Conservation (phyloP, 441 rosid species). For the Sinapis alba region DNA sequence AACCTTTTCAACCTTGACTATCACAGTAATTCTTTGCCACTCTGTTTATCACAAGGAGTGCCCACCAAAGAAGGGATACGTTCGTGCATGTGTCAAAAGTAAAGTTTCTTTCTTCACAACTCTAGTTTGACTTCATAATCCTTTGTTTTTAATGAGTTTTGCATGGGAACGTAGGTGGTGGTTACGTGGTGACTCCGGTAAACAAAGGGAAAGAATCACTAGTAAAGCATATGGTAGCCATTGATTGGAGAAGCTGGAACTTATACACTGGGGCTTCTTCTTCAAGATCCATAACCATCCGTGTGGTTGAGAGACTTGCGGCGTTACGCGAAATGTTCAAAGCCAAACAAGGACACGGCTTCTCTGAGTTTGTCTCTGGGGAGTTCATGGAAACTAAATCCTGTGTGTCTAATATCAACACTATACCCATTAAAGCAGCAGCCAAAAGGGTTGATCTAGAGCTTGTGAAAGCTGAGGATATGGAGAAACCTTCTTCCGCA, state of each 20-base stretch:
- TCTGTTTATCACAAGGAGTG: conserved; percentile 87
- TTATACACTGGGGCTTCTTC: conserved; percentile 61
- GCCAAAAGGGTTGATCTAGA: conserved; percentile 27
- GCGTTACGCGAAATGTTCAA: conserved; percentile 81
- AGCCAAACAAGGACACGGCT: conserved; percentile 59
- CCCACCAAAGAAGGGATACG: conserved; percentile 67
- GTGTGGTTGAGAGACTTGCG: conserved; percentile 84
- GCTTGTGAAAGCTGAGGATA: conserved; percentile 41
- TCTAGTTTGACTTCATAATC: not conserved
- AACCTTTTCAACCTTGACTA: conserved; percentile 17
- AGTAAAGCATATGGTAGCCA: conserved; percentile 92
- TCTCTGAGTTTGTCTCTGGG: conserved; percentile 44
- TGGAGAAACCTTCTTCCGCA: conserved; percentile 48
- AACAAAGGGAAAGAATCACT: conserved; percentile 69
- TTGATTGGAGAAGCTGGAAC: conserved; percentile 93
- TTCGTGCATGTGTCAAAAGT: conserved; percentile 95
- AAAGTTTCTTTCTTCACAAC: conserved; percentile 49
- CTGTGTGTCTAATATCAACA: conserved; percentile 34
- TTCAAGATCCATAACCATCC: conserved; percentile 69
- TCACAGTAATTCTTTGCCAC: conserved; percentile 85
- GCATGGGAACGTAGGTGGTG: conserved; percentile 69
- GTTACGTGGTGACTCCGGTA: conserved; percentile 79
- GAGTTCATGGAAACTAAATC: conserved; percentile 42
- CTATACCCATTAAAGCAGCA: conserved; percentile 37
- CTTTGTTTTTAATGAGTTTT: not conserved